Base-by-base conservation (phyloP, 345 rosid genomes). In the Firmiana major region DNA sequence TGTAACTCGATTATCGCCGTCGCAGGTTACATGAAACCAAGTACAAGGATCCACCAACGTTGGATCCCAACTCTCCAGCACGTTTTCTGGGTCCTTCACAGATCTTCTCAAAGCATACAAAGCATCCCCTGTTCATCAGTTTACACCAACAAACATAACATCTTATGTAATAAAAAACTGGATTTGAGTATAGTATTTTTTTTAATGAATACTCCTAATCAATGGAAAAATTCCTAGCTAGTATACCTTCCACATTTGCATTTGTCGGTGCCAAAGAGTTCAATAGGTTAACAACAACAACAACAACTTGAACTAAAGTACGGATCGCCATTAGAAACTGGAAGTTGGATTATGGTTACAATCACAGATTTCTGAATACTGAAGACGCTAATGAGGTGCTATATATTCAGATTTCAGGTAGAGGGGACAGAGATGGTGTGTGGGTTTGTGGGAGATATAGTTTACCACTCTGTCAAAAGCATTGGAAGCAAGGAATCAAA, bases 11-110 rank as follows among this genome's bases (percentile, higher is more conserved):
- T 82, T 87, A 40, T 88, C 86, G 43, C 80, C 53, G 38, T 91
- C 90, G 60, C 95, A 91, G 17, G 93, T 89, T 63, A 91, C 93
- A 54, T 91, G 95, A 74, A 91, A 91, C 95, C 95, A 91, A 78
- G 93, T 89, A 77, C 93, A 91, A 38, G 95, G 95, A 83, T 89
- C 95, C 38, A 89, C 92, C 74, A 89, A 82, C 13, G 90, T 91
- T 19, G 93, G 95, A 83, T 91, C 95, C 93, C 95, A 91, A 85
- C 95, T 89, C 81, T 85, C 71, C 15, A 91, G 88, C 74, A 88
- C 91, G 45, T 81, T 86, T 59, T 83, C 88, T n/a, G 92, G 93
- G 79, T 91, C 95, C 79, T 85, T 83, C 75, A 91, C 93, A 43
- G 86, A 86, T 80, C 86, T 84, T 71, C 93, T 86, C 84, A 91